A percentile compares a stretch with the other conserved stretches of the same genome.
Conservation (phyloP, 352 stramenopile genomes). For the Phytophthora idaei region DNA sequence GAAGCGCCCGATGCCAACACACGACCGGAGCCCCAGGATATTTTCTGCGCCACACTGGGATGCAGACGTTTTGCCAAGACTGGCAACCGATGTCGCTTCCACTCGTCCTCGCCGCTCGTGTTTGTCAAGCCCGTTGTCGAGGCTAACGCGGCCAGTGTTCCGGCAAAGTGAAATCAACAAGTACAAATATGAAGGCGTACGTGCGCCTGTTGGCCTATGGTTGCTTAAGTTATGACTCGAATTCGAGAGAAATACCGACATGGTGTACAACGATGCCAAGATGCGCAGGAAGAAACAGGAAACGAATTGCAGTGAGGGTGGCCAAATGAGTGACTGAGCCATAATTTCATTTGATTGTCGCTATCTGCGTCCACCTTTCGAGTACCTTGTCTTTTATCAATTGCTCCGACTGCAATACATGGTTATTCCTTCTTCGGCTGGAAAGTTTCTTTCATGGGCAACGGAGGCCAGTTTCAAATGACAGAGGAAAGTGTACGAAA, state of each 20-base stretch:
- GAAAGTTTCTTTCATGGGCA: no score
- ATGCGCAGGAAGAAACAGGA: constrained; percentile 1
- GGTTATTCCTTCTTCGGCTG: neutral
- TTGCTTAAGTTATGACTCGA: constrained; percentile 40
- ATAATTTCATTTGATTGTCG: constrained; percentile 9
- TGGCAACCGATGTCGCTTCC: constrained; percentile 64
- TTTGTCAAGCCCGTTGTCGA: constrained; percentile 21
- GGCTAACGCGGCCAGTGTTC: neutral
- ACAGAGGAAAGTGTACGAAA: no score
- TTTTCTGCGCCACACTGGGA: constrained; percentile 49
- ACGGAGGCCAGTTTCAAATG: no score
- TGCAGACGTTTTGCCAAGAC: constrained; percentile 72
- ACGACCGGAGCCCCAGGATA: constrained; percentile 43
- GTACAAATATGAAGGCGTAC: constrained; percentile 3
- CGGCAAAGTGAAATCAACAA: constrained; percentile 15
- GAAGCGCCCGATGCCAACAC: constrained; percentile 18
- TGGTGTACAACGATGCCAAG: constrained; percentile 9
- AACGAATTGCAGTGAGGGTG: neutral
- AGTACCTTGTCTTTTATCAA: neutral
- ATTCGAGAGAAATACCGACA: constrained; percentile 22
- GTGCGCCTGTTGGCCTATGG: neutral
- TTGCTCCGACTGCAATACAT: neutral
- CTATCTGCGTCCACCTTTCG: neutral
- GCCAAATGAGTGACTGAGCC: neutral
- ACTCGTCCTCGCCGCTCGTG: constrained; percentile 40